Base-by-base conservation (phyloP, 2,329 filamentous ascomycete species). In the Coniochaeta sp. region DNA sequence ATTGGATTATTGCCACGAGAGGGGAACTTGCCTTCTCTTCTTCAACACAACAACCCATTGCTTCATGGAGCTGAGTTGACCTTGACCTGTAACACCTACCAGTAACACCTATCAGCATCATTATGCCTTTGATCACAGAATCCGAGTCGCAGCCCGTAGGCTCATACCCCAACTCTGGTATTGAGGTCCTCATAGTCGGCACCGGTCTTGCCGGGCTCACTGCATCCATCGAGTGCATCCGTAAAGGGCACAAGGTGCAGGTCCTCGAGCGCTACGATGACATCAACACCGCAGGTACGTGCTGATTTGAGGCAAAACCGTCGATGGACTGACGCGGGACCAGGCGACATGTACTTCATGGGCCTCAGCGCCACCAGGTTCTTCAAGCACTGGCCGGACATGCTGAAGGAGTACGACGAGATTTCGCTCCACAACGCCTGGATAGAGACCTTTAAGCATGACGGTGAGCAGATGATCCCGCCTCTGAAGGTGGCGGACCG, bases 181-280 rank as follows among this genome's bases (percentile, higher is more conserved):
- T 79, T 56, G 69, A 71, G 33, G 72, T 80, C 27, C 64, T 79
- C 28, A 73, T 81, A 48, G 74, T 81, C 6, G 78, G 78, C 13
- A 72, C 71, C 57, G 81, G 81, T 7, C 80, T 85, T 50, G 82
- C 78, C 42, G 82, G 81, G 18, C 68, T 84, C 28, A 81, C 80
- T 8, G 78, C 79, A 10, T 77, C 79, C 18, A 79, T 84, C 52
- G 81, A 84, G 67, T 82, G 79, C 58, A 66, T 75, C 47, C 73
- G 78, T 18, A 81, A 84, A 63, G 81, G 81, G 6, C 81, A 84
- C 60, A 71, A 68, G 10, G 79, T 69, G 53, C 63, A 67, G 3
- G 65, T 79, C 20, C 65, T 80, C 9, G 75, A 78, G 52, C 68
- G 72, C 20, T 74, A 75, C 48, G 40, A 50, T 52, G 65, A 68